Evolutionary conservation across 108 stramenopile species (phyloP).

Genomic region (Schizochytrium sp.): DNA sequence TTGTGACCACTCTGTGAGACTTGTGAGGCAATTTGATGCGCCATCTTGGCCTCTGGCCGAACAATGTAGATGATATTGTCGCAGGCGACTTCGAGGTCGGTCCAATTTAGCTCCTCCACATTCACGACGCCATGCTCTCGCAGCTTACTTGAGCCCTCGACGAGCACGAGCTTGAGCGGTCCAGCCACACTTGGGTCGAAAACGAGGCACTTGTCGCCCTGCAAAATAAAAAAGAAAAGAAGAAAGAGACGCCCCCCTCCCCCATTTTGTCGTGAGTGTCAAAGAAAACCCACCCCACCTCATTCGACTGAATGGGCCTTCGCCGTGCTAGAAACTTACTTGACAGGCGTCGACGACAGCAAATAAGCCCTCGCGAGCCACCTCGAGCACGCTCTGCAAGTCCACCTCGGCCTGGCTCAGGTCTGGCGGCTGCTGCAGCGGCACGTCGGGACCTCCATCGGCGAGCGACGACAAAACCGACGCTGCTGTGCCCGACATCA

Average conservation of each 20-base stretch:
- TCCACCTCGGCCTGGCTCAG: background rate
- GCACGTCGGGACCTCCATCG: background rate
- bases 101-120: conserved; percentile 5
- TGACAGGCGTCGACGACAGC: background rate
- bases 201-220: background rate
- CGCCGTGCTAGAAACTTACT: background rate
- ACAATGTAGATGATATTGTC: background rate
- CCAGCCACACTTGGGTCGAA: conserved; percentile 8
- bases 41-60: background rate
- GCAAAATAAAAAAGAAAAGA: background rate
- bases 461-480: background rate
- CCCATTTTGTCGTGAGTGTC: background rate
- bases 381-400: background rate
- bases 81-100: conserved; percentile 1
- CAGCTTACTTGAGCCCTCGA: background rate
- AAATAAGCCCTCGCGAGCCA: background rate
- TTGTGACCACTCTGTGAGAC: background rate
- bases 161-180: conserved; percentile 6
- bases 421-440: background rate
- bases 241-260: background rate
- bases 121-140: conserved; percentile 3
- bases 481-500: background rate
- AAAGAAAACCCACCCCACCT: background rate
- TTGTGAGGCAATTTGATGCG: background rate
- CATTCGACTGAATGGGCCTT: too few relatives aligned